These are phyloP conservation scores for Luffa acutangula DNA, from an alignment of 306 rosid genomes.

Conservation along the genomic window DNA sequence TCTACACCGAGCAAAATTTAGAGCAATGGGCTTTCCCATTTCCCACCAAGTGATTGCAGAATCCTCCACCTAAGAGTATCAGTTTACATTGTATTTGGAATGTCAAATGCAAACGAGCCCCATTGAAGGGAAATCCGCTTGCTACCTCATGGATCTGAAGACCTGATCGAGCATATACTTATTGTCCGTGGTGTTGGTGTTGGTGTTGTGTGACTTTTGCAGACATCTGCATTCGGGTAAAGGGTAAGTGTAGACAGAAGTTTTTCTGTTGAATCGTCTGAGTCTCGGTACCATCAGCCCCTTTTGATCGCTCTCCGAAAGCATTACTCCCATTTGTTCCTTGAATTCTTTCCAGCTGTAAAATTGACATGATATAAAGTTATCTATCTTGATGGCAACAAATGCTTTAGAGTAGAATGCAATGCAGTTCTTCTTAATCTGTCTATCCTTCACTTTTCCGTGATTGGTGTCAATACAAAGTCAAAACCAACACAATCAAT, in stretches of 20 bases:
- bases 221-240: slow-evolving; percentile 93
- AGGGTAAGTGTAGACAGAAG: slow-evolving; percentile 83
- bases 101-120: background rate
- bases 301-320: slow-evolving; percentile 79
- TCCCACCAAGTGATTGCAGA: background rate
- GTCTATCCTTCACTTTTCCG: background rate
- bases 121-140: background rate
- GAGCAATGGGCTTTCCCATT: background rate
- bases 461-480: no score
- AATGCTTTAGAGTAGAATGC: background rate
- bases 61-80: background rate
- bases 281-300: slow-evolving; percentile 86
- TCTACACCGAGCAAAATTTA: slow-evolving; percentile 10
- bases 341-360: slow-evolving; percentile 83
- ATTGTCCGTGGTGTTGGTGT: slow-evolving; percentile 22
- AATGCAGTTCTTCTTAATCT: background rate
- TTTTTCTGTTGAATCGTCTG: slow-evolving; percentile 74
- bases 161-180: slow-evolving; percentile 16
- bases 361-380: slow-evolving; percentile 12
- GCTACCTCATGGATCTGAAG: slow-evolving; percentile 13
- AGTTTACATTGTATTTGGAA: background rate
- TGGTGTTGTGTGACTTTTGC: slow-evolving; percentile 33
- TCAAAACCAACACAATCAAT: background rate
- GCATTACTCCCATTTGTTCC: slow-evolving; percentile 78
- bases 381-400: background rate